A percentile compares a stretch with the other conserved stretches of the same genome.
phyloP scores from a whole-genome alignment of 108 stramenopile species.

The Parmales sp. region DNA sequence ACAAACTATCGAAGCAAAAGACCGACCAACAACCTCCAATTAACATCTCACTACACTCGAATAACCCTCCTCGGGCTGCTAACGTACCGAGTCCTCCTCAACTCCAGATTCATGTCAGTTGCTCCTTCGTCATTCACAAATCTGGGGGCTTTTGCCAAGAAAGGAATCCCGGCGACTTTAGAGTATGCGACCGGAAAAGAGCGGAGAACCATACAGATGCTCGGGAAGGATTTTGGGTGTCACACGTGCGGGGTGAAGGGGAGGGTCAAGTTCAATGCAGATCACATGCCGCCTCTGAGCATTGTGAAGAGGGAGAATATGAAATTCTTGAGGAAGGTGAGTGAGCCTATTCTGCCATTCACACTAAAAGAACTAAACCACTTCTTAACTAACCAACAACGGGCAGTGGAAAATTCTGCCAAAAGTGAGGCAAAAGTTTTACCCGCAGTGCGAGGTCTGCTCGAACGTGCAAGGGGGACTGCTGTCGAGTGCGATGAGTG shows the following conservation, averaged over 20 bases:
- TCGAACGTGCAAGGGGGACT: conserved; percentile 56
- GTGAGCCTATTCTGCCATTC: no score
- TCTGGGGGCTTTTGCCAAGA: conserved; percentile 61
- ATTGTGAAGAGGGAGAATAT: conserved; percentile 56
- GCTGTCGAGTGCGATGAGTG: conserved; percentile 40
- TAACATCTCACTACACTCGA: background rate
- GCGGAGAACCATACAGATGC: conserved; percentile 34
- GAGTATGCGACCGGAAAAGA: conserved; percentile 59
- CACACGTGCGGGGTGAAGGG: conserved; percentile 64
- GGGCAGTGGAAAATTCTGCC: no score
- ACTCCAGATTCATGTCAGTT: conserved; percentile 63
- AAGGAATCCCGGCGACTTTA: conserved; percentile 43
- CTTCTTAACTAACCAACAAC: no score
- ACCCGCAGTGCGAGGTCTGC: conserved; percentile 69
- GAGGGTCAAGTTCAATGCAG: conserved; percentile 47
- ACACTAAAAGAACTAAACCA: no score
- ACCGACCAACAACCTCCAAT: background rate
- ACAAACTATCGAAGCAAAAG: no score
- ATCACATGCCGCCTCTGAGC: conserved; percentile 78
- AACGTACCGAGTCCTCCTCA: conserved; percentile 54
- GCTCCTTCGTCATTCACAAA: conserved; percentile 63
- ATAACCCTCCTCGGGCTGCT: conserved; percentile 55
- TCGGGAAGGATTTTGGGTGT: conserved; percentile 59
- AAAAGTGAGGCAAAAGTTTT: conserved; percentile 57
- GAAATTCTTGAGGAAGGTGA: conserved; percentile 35